Base-by-base conservation (phyloP, 2,329 filamentous ascomycete genomes). In the Fusarium proliferatum region DNA sequence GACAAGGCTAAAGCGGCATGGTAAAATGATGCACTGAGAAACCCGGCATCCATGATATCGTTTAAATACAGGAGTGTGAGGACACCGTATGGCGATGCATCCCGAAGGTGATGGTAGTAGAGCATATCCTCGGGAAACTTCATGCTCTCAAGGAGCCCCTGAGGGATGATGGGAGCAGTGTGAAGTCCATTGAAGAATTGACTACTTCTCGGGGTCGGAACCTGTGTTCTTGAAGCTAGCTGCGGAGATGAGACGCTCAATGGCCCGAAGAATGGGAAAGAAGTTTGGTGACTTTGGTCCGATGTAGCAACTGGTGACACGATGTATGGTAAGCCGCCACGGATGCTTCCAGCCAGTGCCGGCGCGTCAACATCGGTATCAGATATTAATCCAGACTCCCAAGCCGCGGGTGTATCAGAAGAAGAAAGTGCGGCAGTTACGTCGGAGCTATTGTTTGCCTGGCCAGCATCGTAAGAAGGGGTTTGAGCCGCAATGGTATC, bases 71-170 rank as follows among this genome's bases (percentile, higher is more conserved):
- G 8, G 0, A 74, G 39, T 2, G 72, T 70, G 1, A 74, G 46
- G 2, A 74, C 57, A 3, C 72, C 72, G 3, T 69, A 61, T 2
- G 65, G 59, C 0, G 69, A 66, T 1, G 63, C 33, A 5, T 74
- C 72, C 21, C 68, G 55, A 1, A 74, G 38, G 9, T 74, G 72
- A 3, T 75, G 72, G 6, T 74, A 74, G 28, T 74, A 74, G 2
- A 75, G 45, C 65, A 74, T 69, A 11, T 74, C 72, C 17, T 75
- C 69, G 3, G 69, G 52, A 5, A 74, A 74, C 15, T 57, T 74
- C 46, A 62, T 72, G 3, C 60, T 61, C 4, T 68, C 67, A 4
- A 73, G 36, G 0, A 73, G 28, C 2, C 71, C 71, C 12, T 51
- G 62, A 4, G 71, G 71, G 26, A 71, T 71, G 28, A 64, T 52